Conservation (phyloP, 768 basidiomycete genomes). For the Russula griseocarnosa region DNA sequence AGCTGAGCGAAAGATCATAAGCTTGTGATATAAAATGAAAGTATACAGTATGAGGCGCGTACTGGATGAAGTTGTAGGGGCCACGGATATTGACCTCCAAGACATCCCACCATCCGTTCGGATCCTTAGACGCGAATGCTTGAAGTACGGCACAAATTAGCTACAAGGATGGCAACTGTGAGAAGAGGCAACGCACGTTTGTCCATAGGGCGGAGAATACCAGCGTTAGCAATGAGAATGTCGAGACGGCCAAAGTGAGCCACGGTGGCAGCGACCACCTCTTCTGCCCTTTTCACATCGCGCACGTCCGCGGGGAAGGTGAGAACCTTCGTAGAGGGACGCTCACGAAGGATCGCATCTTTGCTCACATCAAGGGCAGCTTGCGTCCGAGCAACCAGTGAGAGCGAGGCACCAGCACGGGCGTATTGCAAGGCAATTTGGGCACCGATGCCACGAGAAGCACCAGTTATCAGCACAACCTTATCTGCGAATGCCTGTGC, state of each 20-base stretch:
- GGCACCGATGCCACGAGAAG: slow-evolving; percentile 29
- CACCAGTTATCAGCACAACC: slow-evolving; percentile 30
- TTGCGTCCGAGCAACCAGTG: slow-evolving; percentile 17
- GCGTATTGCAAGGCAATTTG: slow-evolving; percentile 26
- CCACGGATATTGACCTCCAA: slow-evolving; percentile 23
- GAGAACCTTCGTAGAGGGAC: slow-evolving; percentile 1
- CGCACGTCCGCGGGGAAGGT: slow-evolving; percentile 17
- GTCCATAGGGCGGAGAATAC: not conserved
- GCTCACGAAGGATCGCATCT: slow-evolving; percentile 6
- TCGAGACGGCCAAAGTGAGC: slow-evolving; percentile 14
- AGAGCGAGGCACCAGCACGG: slow-evolving; percentile 25
- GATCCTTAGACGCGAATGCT: slow-evolving; percentile 14
- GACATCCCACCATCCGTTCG: slow-evolving; percentile 20
- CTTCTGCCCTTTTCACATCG: slow-evolving; percentile 6
- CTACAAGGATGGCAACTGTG: not conserved
- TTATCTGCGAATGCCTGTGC: slow-evolving; percentile 19
- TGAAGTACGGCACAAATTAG: not conserved
- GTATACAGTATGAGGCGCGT: not conserved
- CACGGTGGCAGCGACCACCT: slow-evolving; percentile 5
- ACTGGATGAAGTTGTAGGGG: slow-evolving; percentile 17
- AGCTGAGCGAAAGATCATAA: not conserved
- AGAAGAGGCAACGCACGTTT: not conserved
- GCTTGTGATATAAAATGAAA: not conserved
- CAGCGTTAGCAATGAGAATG: slow-evolving; percentile 22
- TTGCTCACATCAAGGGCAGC: slow-evolving; percentile 5